A percentile compares a stretch with the other conserved stretches of the same genome.
Evolutionary conservation across 2,329 filamentous ascomycete genomes (phyloP).

Genomic region (Neonectria sp.): DNA sequence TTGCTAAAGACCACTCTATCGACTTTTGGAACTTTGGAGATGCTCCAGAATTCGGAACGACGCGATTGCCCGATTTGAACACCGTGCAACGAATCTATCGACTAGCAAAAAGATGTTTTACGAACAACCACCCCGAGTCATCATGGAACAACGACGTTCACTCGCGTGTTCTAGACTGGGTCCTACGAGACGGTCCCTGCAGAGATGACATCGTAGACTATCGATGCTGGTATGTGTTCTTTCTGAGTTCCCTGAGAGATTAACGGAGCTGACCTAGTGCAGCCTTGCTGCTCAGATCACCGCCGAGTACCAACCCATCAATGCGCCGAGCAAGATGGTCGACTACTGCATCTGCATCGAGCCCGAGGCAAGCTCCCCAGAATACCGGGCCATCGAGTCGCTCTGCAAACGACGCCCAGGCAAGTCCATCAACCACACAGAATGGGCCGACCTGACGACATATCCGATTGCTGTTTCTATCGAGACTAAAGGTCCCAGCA

Average conservation of each 20-base stretch:
- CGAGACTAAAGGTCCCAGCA: not conserved
- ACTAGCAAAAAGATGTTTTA: constrained; percentile 5
- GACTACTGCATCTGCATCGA: not conserved
- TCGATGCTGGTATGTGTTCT: not conserved
- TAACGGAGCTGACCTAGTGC: not conserved
- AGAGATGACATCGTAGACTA: not conserved
- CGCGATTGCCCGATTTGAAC: not conserved
- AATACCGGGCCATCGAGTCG: not conserved
- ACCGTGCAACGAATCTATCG: not conserved
- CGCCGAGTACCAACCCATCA: not conserved
- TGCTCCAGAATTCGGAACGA: not conserved
- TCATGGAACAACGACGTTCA: constrained; percentile 25
- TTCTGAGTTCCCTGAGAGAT: not conserved
- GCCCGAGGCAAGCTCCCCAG: not conserved
- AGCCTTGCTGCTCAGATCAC: not conserved
- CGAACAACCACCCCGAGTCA: constrained; percentile 20
- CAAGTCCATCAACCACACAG: constrained; percentile 1
- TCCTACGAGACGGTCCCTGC: constrained; percentile 9
- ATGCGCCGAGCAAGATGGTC: not conserved
- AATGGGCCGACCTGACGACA: not conserved
- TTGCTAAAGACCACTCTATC: not conserved
- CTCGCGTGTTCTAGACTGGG: constrained; percentile 19
- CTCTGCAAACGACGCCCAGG: not conserved
- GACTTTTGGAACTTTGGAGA: constrained; percentile 1
- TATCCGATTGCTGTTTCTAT: not conserved